Conservation (phyloP, 2,329 filamentous ascomycete species). For the Xylariales sp. region DNA sequence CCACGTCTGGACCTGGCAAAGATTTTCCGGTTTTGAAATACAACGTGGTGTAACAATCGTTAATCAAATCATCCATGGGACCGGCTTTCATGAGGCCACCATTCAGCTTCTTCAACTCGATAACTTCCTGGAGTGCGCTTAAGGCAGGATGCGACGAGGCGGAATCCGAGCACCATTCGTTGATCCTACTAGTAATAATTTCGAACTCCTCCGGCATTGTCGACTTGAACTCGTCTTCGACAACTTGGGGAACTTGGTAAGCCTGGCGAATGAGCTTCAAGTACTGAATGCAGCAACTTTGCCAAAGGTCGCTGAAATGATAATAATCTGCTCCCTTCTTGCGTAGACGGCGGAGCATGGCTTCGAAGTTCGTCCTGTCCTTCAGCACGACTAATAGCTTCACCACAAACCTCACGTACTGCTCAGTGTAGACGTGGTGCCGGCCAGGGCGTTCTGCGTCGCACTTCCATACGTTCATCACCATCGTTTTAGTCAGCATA, state of each 20-base stretch:
- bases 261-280: slow-evolving; percentile 63
- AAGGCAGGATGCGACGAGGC: slow-evolving; percentile 58
- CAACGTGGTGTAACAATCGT: slow-evolving; percentile 85
- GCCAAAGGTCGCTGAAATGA: slow-evolving; percentile 71
- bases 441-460: slow-evolving; percentile 85
- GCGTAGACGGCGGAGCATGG: slow-evolving; percentile 80
- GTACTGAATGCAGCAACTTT: slow-evolving; percentile 65
- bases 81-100: slow-evolving; percentile 86
- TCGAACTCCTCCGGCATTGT: slow-evolving; percentile 68
- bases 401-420: slow-evolving; percentile 86
- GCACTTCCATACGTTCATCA: slow-evolving; percentile 94
- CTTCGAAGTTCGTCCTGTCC: slow-evolving; percentile 81
- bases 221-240: slow-evolving; percentile 67
- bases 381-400: slow-evolving; percentile 77
- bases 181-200: slow-evolving; percentile 64
- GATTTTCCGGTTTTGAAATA: slow-evolving; percentile 74
- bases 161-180: slow-evolving; percentile 63
- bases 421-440: slow-evolving; percentile 91
- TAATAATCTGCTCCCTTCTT: slow-evolving; percentile 83
- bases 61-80: slow-evolving; percentile 91
- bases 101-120: slow-evolving; percentile 78
- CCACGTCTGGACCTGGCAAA: slow-evolving; percentile 64
- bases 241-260: slow-evolving; percentile 58
- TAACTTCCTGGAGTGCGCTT: slow-evolving; percentile 66
- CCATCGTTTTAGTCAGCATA: slow-evolving; percentile 93